Evolutionary conservation across 2,329 filamentous ascomycete genomes (phyloP), one percentile per base, ranked within the genome.

Genomic region (Fusarium coicis): DNA sequence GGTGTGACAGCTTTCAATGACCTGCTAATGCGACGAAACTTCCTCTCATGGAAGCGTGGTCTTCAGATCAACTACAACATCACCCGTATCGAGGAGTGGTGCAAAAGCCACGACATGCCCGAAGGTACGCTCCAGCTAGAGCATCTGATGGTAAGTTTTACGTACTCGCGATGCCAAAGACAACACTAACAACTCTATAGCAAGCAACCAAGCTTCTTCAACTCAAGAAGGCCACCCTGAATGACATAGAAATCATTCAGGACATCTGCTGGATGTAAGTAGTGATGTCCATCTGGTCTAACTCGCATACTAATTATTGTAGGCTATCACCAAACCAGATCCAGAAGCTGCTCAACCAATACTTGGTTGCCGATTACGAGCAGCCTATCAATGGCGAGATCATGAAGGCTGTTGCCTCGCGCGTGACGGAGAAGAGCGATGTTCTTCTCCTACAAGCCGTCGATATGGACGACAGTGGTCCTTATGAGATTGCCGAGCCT

Each of bases 31-130:
- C 91, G 96, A 78, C 91, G 96, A 77, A 98, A 98, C 84, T 99
- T 99, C 89, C 89, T 99, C 65, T 98, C 95, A 1, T 99, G 96
- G 96, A 99, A 99, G 88, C 94, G 96, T 83, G 96, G 96, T 77
- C 90, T 99, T 61, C 96, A 99, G 84, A 99, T 99, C 86, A 99
- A 99, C 86, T 99, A 99, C 88, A 99, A 99, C 85, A 99, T 99
- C 82, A 99, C 96, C 30, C 91, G 96, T 65, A 99, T 99, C 73
- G 96, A 99, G 83, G 96, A 99, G 84, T 99, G 96, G 96, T 99
- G 96, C 86, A 99, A 99, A 90, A 97, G 95, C 80, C 97, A 99
- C 82, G 96, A 98, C 78, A 98, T 99, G 96, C 96, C 96, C 2
- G 96, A 99, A 84, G 96, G 96, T 62, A 99, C 96, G 36, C 88